Base-by-base conservation (phyloP, 345 rosid genomes). In the Brassica rapa region DNA sequence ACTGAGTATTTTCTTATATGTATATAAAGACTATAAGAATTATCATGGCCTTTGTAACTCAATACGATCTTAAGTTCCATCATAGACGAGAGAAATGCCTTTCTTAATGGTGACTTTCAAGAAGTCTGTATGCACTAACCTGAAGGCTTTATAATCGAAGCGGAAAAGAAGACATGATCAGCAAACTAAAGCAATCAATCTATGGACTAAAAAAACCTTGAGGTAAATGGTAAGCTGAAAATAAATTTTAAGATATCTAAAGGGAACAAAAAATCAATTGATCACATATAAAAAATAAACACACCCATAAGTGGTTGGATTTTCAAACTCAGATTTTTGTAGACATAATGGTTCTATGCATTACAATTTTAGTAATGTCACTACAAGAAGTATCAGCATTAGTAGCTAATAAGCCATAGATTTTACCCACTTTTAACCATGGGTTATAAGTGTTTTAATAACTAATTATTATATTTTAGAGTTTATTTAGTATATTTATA, bases 131-230 rank as follows among this genome's bases (percentile, higher is more conserved):
- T 59, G 25, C 30, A 15, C 7, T 62, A 74, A 68, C 62, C 5
- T 35, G 7, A 76, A 68, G 24, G 67, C 35, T 68, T 76, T 67
- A 60, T 60, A 27, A 67, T 25, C 3, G 24, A 66, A 75, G 68
- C 11, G 32, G 12, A 46, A 1, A 16, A 10, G 60, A 67, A 59
- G 32, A 68, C n/a, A 21, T 68, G 68, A 62, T 68, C 15, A 60
- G 16, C 16, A 76, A 65, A 46, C 8, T 76, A 7, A 60, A 68
- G 7, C 68, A 68, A 76, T 60, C 51, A 59, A 59, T 76, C 11
- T 43, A 68, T 51, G 8, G 8, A 51, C 8, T 51, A 3, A 51
- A 51, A 46, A 46, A n/a, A 12, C 55, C 16, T 46, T 46, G 55
- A 14, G 55, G 55, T 27, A 46, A 46, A 46, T 46, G 55, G 55